Evolutionary conservation across 108 stramenopile species (phyloP).

Genomic region (Pseudonitzschia pungens): DNA sequence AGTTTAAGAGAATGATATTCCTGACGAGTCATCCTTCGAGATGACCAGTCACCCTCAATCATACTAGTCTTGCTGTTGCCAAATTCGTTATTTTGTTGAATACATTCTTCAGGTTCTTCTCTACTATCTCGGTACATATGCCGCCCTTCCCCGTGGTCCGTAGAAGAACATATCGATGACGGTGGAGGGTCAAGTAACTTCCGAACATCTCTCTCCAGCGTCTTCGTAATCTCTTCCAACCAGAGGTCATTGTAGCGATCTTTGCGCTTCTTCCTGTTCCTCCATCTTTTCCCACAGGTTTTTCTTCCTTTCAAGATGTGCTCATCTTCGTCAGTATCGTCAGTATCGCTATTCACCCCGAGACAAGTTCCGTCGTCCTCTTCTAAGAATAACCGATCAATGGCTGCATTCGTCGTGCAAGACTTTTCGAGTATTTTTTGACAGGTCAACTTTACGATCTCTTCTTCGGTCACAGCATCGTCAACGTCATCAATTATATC

Average conservation of each 20-base stretch:
- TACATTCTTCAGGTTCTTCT: background rate
- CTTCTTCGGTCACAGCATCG: slow-evolving; percentile 61
- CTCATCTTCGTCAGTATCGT: background rate
- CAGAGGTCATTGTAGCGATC: slow-evolving; percentile 14
- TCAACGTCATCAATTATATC: slow-evolving; percentile 4
- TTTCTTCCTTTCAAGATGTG: background rate
- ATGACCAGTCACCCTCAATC: slow-evolving; percentile 1
- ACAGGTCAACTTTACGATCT: slow-evolving; percentile 73
- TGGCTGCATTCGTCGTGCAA: slow-evolving; percentile 73
- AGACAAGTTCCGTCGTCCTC: background rate
- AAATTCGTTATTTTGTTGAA: background rate
- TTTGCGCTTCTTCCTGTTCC: slow-evolving; percentile 1
- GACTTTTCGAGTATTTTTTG: slow-evolving; percentile 84
- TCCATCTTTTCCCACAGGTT: background rate
- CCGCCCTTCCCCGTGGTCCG: background rate
- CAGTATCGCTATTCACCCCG: background rate
- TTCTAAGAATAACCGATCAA: slow-evolving; percentile 64
- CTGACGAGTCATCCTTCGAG: slow-evolving; percentile 18
- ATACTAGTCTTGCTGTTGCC: background rate
- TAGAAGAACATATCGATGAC: background rate
- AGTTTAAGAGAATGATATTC: slow-evolving; percentile 20
- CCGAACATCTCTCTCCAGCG: slow-evolving; percentile 22
- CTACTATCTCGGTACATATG: background rate
- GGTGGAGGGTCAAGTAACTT: slow-evolving; percentile 15
- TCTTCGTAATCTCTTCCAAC: slow-evolving; percentile 10